Evolutionary conservation across 257 asterid species (phyloP), one percentile per base, ranked within the genome.

Genomic region (Thymus mandschuricus): DNA sequence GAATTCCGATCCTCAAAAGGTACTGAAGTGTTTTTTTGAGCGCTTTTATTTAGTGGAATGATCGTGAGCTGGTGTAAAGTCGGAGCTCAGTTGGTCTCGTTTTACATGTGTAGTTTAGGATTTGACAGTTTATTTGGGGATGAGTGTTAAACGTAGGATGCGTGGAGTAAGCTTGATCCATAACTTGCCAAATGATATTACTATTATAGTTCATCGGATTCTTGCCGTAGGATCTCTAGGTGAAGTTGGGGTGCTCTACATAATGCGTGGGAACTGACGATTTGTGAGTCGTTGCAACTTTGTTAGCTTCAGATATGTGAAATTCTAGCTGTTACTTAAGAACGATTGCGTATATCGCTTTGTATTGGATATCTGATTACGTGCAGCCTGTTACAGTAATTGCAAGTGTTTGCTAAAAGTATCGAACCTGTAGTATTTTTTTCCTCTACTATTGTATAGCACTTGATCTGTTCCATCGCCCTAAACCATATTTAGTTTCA

Each of bases 1-100:
- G 69, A 88, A 85, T 80, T 62, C 89, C 55, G 91, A 86, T 79
- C 89, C 89, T 78, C 92, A 75, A 10, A 84, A 83, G 96, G 97
- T 89, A 65, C 27, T 46, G 29, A 41, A 59, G 54, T 61, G 54
- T 61, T 66, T 66, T 40, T 21, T 52, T 1, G 5, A 8, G 61
- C 35, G 27, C 44, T 63, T 48, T 59, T 27, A 30, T 30, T 33
- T 31, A 4, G 74, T n/a, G 43, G 1, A 70, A 12, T 49, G n/a
- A 41, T 41, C 54, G 56, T 21, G 5, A 31, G 12, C 41, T 5
- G 13, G 29, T 63, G 66, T 69, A 41, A 27, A 21, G 10, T 3
- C 27, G 31, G 57, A 34, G 54, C 5, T 10, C 27, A 11, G 59
- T 59, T 59, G 5, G 12, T 66, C 38, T 40, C 6, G 33, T 62